These are phyloP conservation scores for Truncatella angustata DNA, from an alignment of 2,329 filamentous ascomycete species.

Conservation along the genomic window DNA sequence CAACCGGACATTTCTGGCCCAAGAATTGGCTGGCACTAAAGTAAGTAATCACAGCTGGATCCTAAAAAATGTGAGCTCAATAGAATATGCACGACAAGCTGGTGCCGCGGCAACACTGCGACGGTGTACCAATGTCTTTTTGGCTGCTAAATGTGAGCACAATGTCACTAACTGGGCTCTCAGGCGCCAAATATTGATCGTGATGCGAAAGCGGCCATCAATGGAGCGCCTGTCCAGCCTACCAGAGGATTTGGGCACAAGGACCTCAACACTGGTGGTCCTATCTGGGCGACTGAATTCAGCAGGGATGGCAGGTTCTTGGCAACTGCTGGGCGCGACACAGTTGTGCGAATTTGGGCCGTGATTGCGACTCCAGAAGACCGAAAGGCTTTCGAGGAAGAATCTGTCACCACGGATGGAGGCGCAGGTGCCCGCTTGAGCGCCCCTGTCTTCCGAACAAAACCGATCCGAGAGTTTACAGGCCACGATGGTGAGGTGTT, in stretches of 20 bases:
- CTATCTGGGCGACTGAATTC: constrained; percentile 91
- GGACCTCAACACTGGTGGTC: constrained; percentile 51
- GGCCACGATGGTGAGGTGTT: constrained; percentile 85
- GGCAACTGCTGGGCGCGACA: constrained; percentile 88
- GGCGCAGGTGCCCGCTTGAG: constrained; percentile 65
- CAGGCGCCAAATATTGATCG: constrained; percentile 11
- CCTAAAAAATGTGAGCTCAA: too few relatives aligned
- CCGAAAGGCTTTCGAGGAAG: constrained; percentile 68
- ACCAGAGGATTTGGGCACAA: constrained; percentile 27
- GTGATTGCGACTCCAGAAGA: constrained; percentile 83
- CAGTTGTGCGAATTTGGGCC: constrained; percentile 81
- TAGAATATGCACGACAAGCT: too few relatives aligned
- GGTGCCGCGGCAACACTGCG: too few relatives aligned
- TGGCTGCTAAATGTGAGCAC: too few relatives aligned
- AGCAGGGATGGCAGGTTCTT: constrained; percentile 89
- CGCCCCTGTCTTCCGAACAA: constrained; percentile 83
- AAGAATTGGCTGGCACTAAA: constrained; percentile 70
- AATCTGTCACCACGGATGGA: constrained; percentile 50
- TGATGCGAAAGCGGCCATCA: constrained; percentile 19
- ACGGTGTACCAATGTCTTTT: too few relatives aligned
- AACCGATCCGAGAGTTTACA: constrained; percentile 74
- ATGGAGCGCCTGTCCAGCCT: constrained; percentile 6
- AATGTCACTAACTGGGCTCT: background rate
- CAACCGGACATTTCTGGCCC: constrained; percentile 84
- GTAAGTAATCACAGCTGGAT: too few relatives aligned